phyloP scores from a whole-genome alignment of 371 early-diverging fungal genomes.

The Mucor irregularis region DNA sequence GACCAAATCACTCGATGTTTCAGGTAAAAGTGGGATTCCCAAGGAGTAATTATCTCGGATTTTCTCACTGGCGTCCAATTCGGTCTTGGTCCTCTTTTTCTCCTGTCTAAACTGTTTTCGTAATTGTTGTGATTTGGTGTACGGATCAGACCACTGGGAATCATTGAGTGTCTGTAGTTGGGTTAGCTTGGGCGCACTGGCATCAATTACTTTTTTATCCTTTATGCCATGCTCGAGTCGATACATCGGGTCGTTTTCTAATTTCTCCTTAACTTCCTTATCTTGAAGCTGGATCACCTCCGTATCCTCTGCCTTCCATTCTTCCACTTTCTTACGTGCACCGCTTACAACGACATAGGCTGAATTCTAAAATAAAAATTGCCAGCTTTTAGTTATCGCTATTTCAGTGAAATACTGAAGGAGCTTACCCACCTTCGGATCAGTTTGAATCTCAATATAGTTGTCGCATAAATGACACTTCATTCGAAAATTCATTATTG shows the following conservation, averaged over 20 bases:
- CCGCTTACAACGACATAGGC: conserved; percentile 78
- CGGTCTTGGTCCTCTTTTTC: conserved; percentile 55
- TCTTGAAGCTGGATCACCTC: conserved; percentile 68
- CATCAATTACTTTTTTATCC: conserved; percentile 58
- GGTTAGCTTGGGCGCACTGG: conserved; percentile 51
- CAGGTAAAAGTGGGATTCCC: conserved; percentile 59
- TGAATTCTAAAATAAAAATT: conserved; percentile 57
- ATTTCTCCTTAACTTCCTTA: conserved; percentile 54
- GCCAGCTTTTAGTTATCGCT: not conserved
- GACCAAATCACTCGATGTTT: conserved; percentile 35
- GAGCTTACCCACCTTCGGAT: conserved; percentile 91
- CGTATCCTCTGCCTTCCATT: conserved; percentile 72
- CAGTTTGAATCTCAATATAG: conserved; percentile 92
- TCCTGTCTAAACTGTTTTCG: conserved; percentile 75
- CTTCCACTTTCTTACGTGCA: conserved; percentile 76
- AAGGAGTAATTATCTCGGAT: conserved; percentile 63
- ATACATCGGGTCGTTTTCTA: conserved; percentile 68
- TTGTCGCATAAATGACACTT: conserved; percentile 86
- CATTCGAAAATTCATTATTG: conserved; percentile 90
- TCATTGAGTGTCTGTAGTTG: conserved; percentile 65
- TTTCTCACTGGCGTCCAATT: conserved; percentile 46
- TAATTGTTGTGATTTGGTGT: conserved; percentile 67
- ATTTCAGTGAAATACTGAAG: too few species aligned
- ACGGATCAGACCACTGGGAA: conserved; percentile 79
- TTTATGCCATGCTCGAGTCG: conserved; percentile 65